These are phyloP conservation scores for Aspergillus avenaceus DNA, from an alignment of 495 filamentous ascomycete genomes.

Conservation along the genomic window DNA sequence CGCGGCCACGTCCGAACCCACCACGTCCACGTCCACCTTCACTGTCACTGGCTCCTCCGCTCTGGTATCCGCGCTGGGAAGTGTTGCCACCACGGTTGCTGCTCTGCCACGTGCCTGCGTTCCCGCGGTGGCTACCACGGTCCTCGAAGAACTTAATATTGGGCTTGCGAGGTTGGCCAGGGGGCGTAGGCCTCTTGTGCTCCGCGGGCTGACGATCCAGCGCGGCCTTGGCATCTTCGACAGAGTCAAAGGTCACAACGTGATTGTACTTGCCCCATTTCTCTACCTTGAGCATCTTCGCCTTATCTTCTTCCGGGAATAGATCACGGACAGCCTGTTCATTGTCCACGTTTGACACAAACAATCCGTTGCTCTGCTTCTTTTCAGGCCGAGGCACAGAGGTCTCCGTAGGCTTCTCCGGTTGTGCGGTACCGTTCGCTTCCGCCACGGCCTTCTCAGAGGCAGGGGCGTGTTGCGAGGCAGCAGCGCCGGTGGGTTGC, in stretches of 20 bases:
- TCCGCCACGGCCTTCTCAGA: conserved; percentile 33
- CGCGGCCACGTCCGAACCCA: conserved; percentile 33
- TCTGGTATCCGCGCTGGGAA: conserved; percentile 67
- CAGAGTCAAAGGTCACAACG: conserved; percentile 72
- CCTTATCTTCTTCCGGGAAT: conserved; percentile 74
- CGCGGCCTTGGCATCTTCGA: conserved; percentile 73
- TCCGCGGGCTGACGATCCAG: conserved; percentile 68
- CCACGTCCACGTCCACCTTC: conserved; percentile 56
- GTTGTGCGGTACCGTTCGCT: conserved; percentile 34
- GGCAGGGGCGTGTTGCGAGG: conserved; percentile 30
- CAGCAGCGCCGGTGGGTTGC: conserved; percentile 35
- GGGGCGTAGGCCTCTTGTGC: conserved; percentile 59
- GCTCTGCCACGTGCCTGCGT: conserved; percentile 71
- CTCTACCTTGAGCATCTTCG: conserved; percentile 74
- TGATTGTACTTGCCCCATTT: conserved; percentile 70
- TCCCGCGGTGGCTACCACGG: conserved; percentile 50
- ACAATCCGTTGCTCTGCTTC: conserved; percentile 71
- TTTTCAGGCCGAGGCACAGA: conserved; percentile 38
- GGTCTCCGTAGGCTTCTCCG: conserved; percentile 36
- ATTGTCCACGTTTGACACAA: conserved; percentile 72
- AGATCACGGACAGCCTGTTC: conserved; percentile 74
- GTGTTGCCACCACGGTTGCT: conserved; percentile 55
- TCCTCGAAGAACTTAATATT: conserved; percentile 76
- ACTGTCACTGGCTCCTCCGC: conserved; percentile 76
- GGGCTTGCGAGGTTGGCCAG: conserved; percentile 64